Evolutionary conservation across 129 eudicot genomes (phyloP).

Genomic region (Flaveria trinervia): DNA sequence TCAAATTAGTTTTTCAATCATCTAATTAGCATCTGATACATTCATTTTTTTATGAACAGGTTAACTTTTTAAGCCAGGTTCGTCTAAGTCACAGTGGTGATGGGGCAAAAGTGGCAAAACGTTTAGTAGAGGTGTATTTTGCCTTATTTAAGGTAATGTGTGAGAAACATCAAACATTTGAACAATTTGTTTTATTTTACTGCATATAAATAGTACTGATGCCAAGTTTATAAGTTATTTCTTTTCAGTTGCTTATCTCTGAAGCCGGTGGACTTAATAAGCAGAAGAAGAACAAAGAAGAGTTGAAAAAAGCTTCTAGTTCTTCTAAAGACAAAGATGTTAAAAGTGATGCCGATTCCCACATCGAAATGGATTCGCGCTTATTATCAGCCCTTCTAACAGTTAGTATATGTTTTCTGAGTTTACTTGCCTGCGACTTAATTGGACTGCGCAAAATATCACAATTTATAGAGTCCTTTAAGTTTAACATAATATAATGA

Average conservation of each 20-base stretch:
- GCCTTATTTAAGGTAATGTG: constrained; percentile 81
- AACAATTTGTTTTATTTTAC: background rate
- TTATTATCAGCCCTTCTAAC: constrained; percentile 78
- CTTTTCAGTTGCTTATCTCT: constrained; percentile 72
- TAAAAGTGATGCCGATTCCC: constrained; percentile 53
- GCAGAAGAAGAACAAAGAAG: constrained; percentile 47
- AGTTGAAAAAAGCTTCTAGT: constrained; percentile 30
- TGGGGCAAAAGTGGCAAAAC: constrained; percentile 88
- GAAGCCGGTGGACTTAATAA: constrained; percentile 46
- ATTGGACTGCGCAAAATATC: background rate
- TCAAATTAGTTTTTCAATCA: background rate
- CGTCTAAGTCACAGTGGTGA: constrained; percentile 80
- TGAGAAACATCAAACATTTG: constrained; percentile 11
- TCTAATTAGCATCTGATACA: constrained; percentile 24
- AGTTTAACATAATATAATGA: background rate
- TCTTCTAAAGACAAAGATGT: constrained; percentile 47
- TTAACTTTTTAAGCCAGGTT: constrained; percentile 76
- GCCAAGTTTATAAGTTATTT: constrained; percentile 16
- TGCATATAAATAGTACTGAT: constrained; percentile 4
- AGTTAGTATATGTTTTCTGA: constrained; percentile 42
- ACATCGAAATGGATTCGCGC: constrained; percentile 98
- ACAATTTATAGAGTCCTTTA: constrained; percentile 4
- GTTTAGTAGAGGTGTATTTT: constrained; percentile 88
- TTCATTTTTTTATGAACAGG: constrained; percentile 47
- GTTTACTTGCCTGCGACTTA: constrained; percentile 13